Conservation (phyloP, 2,329 filamentous ascomycete genomes). For the Cercospora sojina region DNA sequence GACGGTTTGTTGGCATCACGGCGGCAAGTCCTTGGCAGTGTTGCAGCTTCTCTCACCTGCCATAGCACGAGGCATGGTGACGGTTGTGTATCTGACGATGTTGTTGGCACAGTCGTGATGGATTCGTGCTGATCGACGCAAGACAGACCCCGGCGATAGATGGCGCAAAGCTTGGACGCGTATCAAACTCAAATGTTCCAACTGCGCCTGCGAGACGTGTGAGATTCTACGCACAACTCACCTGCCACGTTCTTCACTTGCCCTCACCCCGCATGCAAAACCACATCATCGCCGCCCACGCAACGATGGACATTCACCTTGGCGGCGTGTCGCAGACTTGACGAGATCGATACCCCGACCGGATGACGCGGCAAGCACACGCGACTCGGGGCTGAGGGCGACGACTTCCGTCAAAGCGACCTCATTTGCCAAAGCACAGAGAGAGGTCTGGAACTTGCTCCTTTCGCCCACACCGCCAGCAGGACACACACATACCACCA, state of each 20-base stretch:
- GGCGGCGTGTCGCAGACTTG: neutral
- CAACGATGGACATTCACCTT: neutral
- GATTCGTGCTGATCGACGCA: neutral
- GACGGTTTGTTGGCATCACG: constrained; percentile 1
- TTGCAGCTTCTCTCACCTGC: constrained; percentile 21
- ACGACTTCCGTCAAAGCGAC: constrained; percentile 2
- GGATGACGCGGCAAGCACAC: constrained; percentile 3
- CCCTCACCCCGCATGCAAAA: neutral
- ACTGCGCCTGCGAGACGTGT: neutral
- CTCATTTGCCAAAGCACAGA: constrained; percentile 1
- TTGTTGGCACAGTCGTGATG: neutral
- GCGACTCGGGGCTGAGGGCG: neutral
- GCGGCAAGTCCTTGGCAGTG: neutral
- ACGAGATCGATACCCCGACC: neutral
- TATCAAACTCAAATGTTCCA: neutral
- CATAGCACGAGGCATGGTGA: constrained; percentile 30
- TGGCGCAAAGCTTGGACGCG: neutral
- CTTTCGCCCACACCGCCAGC: neutral
- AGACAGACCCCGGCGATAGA: neutral
- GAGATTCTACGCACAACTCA: neutral
- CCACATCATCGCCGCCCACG: neutral
- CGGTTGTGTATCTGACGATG: neutral
- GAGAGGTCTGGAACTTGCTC: neutral
- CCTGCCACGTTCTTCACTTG: neutral
- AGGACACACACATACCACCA: neutral